These are phyloP conservation scores for Fusarium albidum DNA, from an alignment of 2,329 filamentous ascomycete species.

Conservation along the genomic window DNA sequence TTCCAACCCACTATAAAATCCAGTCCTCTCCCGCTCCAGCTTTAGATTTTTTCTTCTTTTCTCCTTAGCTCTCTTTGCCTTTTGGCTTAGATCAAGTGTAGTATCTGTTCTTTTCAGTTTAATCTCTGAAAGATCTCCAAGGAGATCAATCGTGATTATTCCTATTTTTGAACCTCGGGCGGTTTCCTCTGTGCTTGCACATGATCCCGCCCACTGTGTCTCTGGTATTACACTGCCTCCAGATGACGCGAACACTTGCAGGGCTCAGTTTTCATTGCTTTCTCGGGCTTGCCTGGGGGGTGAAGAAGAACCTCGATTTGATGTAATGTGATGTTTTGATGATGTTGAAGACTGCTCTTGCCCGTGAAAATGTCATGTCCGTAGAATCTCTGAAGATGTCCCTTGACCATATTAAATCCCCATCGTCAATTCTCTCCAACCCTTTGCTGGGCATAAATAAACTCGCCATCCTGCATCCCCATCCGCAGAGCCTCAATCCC, in stretches of 20 bases:
- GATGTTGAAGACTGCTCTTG: too few species aligned
- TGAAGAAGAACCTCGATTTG: slow-evolving; percentile 52
- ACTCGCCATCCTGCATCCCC: neutral
- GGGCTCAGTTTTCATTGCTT: slow-evolving; percentile 51
- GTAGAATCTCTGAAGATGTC: too few species aligned
- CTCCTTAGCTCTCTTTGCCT: slow-evolving; percentile 55
- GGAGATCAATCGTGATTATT: slow-evolving; percentile 80
- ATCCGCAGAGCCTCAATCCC: slow-evolving; percentile 32
- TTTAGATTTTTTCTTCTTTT: slow-evolving; percentile 43
- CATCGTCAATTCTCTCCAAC: neutral
- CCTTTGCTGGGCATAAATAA: slow-evolving; percentile 7
- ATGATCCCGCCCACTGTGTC: slow-evolving; percentile 52
- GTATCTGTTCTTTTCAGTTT: slow-evolving; percentile 98
- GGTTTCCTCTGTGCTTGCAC: slow-evolving; percentile 53
- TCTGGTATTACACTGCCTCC: slow-evolving; percentile 57
- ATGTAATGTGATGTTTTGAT: neutral
- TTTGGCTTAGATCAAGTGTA: slow-evolving; percentile 90
- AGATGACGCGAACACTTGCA: slow-evolving; percentile 50
- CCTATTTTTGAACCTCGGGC: slow-evolving; percentile 63
- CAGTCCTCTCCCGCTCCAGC: neutral
- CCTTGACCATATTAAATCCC: neutral
- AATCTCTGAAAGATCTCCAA: slow-evolving; percentile 87
- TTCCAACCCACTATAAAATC: neutral
- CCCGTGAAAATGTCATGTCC: too few species aligned
- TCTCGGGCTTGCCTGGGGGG: slow-evolving; percentile 47